Percentiles rank a stretch among this genome's conserved stretches.
Evolutionary conservation across 805 yeast genomes (phyloP).

Genomic region (Saturnispora halmiae): DNA sequence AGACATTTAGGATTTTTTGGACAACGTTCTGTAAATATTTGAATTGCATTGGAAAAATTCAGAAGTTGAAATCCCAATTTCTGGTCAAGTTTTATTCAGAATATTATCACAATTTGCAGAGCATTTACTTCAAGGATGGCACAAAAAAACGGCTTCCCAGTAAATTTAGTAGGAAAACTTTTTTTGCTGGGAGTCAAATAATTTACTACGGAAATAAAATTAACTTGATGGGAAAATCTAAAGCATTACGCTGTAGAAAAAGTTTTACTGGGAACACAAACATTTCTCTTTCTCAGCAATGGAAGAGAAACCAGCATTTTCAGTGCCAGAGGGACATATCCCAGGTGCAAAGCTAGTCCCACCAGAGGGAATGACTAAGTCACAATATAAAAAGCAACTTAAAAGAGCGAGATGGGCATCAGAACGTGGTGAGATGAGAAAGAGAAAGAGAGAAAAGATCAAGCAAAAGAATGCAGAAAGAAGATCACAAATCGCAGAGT

Average conservation of each 20-base stretch:
- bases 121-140: too few relatives aligned
- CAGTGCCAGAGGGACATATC: neutral
- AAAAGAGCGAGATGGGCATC: constrained; percentile 48
- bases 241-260: neutral
- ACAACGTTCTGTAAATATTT: too few relatives aligned
- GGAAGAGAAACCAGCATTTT: neutral
- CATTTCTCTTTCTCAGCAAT: too few relatives aligned
- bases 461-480: constrained; percentile 30
- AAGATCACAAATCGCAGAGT: constrained; percentile 26
- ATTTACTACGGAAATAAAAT: neutral
- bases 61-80: too few relatives aligned
- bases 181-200: neutral
- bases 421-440: constrained; percentile 51
- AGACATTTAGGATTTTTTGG: too few relatives aligned
- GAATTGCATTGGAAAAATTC: too few relatives aligned
- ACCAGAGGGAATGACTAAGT: constrained; percentile 84
- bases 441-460: constrained; percentile 46
- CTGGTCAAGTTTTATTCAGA: too few relatives aligned
- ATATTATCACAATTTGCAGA: too few relatives aligned
- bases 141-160: too few relatives aligned
- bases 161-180: neutral
- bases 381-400: constrained; percentile 71
- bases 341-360: constrained; percentile 24
- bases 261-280: neutral
- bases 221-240: neutral